A percentile compares a stretch with the other conserved stretches of the same genome.
These are phyloP conservation scores for Globisporangium echinulatum DNA, from an alignment of 352 stramenopile species.

Conservation along the genomic window DNA sequence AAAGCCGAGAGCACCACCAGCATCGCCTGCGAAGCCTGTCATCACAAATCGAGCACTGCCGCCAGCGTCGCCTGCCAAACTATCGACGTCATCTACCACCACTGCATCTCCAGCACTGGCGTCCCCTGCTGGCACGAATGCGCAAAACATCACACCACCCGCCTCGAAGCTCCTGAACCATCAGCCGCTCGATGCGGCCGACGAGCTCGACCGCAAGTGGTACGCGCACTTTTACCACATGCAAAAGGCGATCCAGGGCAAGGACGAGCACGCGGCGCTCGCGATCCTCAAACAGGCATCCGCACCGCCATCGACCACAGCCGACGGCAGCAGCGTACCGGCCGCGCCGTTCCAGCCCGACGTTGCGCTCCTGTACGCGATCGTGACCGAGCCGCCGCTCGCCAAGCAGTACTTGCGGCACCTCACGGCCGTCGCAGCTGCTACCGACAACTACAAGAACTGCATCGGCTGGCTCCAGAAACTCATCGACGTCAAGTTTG, in stretches of 20 bases:
- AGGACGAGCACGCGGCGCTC: conserved; percentile 49
- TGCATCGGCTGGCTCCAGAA: conserved; percentile 74
- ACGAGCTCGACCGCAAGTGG: conserved; percentile 84
- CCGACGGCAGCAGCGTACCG: conserved; percentile 4
- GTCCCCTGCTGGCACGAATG: conserved; percentile 11
- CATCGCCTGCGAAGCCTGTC: background rate
- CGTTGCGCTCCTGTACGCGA: conserved; percentile 70
- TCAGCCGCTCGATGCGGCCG: conserved; percentile 56
- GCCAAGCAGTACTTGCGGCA: conserved; percentile 77
- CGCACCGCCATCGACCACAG: background rate
- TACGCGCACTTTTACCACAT: conserved; percentile 83
- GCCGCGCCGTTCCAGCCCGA: conserved; percentile 69
- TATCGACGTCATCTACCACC: conserved; percentile 7
- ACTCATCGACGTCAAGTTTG: conserved; percentile 78
- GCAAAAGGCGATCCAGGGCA: conserved; percentile 73
- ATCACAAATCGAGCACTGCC: background rate
- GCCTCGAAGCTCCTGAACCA: conserved; percentile 73
- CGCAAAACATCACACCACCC: conserved; percentile 25
- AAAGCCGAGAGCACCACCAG: conserved; percentile 10
- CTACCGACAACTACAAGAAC: conserved; percentile 64
- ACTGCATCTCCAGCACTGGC: conserved; percentile 9
- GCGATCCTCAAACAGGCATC: conserved; percentile 58
- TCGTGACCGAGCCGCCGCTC: conserved; percentile 60
- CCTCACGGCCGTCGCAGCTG: conserved; percentile 43
- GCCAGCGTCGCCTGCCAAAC: conserved; percentile 3